phyloP scores from a whole-genome alignment of 495 filamentous ascomycete species.

The Lasiosphaeria miniovina region DNA sequence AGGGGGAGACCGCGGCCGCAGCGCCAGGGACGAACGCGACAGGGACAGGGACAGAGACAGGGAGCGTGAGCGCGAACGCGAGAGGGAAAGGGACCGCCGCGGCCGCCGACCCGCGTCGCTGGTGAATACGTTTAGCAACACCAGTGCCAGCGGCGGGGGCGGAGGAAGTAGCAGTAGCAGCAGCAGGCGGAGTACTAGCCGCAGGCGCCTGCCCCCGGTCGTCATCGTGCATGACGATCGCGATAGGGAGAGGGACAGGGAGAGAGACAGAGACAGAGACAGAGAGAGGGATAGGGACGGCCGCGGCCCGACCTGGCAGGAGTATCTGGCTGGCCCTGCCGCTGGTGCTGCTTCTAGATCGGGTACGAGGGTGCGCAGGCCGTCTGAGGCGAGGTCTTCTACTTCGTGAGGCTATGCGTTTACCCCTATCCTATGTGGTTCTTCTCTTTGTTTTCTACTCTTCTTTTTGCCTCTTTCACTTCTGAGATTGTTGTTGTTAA shows the following conservation, averaged over 20 bases:
- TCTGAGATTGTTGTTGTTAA: too few relatives aligned
- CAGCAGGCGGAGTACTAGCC: too few relatives aligned
- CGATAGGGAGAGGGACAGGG: conserved; percentile 13
- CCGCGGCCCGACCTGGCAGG: background rate
- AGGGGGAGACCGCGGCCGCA: background rate
- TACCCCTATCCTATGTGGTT: too few relatives aligned
- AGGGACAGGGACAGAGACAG: conserved; percentile 10
- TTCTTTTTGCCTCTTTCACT: too few relatives aligned
- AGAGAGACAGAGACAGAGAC: conserved; percentile 16
- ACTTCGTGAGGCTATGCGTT: too few relatives aligned
- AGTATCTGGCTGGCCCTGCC: background rate
- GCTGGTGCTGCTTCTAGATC: too few relatives aligned
- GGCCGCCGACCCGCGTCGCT: background rate
- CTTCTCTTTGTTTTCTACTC: too few relatives aligned
- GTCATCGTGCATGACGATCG: background rate
- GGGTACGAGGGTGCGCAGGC: background rate
- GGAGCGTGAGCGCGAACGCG: conserved; percentile 9
- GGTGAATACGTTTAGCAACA: too few relatives aligned
- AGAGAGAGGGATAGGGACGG: conserved; percentile 1
- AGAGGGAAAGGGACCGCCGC: conserved; percentile 11
- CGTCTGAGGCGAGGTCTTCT: too few relatives aligned
- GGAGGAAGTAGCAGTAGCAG: too few relatives aligned
- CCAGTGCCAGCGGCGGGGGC: too few relatives aligned
- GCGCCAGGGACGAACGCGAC: background rate
- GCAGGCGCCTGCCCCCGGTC: too few relatives aligned